phyloP scores from a whole-genome alignment of 495 filamentous ascomycete species.

The Parathielavia hyrcaniae region DNA sequence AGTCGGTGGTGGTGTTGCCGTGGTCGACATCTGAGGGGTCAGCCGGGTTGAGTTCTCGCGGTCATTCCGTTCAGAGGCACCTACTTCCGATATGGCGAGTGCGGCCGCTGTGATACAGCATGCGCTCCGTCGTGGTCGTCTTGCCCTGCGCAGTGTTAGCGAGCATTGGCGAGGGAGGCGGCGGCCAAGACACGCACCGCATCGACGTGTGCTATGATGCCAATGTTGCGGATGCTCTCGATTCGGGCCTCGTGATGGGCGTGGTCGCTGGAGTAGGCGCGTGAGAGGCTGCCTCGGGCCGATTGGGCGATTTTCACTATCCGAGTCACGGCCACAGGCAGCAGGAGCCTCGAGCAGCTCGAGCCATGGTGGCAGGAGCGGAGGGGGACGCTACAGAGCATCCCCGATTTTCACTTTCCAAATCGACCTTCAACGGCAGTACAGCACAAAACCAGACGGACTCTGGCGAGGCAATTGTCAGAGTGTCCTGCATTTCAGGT shows the following conservation, averaged over 20 bases:
- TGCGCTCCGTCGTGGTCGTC: constrained; percentile 98
- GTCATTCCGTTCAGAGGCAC: constrained; percentile 12
- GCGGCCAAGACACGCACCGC: constrained; percentile 51
- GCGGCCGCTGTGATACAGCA: constrained; percentile 95
- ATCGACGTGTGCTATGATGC: constrained; percentile 98
- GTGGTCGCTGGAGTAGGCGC: constrained; percentile 18
- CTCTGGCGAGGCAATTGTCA: constrained; percentile 9
- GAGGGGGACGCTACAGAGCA: constrained; percentile 17
- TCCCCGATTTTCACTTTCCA: constrained; percentile 8
- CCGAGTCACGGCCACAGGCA: constrained; percentile 6
- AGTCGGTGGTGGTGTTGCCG: constrained; percentile 96
- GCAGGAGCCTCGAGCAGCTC: not conserved
- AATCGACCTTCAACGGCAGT: not conserved
- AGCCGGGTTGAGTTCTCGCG: constrained; percentile 14
- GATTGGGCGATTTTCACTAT: constrained; percentile 19
- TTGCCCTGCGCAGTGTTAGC: constrained; percentile 59
- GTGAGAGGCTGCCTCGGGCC: not conserved
- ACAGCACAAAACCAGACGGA: not conserved
- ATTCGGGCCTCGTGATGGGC: constrained; percentile 34
- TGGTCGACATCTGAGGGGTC: constrained; percentile 73
- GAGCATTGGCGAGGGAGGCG: not conserved
- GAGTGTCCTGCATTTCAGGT: constrained; percentile 10
- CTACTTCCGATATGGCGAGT: constrained; percentile 78
- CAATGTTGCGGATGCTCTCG: constrained; percentile 77
- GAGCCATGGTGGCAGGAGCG: constrained; percentile 21